These are phyloP conservation scores for Tulasnella sp. DNA, from an alignment of 768 basidiomycete genomes.

Conservation along the genomic window DNA sequence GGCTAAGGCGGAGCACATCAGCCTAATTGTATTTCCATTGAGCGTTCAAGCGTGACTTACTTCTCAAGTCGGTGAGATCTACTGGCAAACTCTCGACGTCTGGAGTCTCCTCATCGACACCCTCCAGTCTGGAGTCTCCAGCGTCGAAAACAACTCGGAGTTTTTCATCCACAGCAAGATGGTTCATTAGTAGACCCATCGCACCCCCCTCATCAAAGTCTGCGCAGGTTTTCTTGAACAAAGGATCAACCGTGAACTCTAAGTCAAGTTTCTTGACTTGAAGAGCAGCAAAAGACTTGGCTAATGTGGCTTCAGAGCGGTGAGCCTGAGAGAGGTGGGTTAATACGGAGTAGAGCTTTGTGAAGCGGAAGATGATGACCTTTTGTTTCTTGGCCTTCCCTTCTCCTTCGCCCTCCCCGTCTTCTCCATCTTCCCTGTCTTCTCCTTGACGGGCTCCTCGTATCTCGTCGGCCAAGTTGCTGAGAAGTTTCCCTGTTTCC, in stretches of 20 bases:
- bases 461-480: slow-evolving; percentile 67
- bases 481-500: slow-evolving; percentile 89
- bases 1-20: slow-evolving; percentile 28
- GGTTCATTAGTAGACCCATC: slow-evolving; percentile 92
- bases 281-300: slow-evolving; percentile 69
- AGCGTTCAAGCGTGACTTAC: slow-evolving; percentile 30
- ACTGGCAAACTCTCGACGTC: slow-evolving; percentile 48
- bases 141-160: slow-evolving; percentile 94
- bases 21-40: neutral
- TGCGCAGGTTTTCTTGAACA: slow-evolving; percentile 95
- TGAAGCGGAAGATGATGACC: slow-evolving; percentile 17
- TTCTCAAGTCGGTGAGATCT: slow-evolving; percentile 49
- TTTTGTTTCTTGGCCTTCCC: slow-evolving; percentile 47
- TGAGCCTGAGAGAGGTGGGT: slow-evolving; percentile 28
- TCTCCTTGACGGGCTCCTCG: slow-evolving; percentile 36
- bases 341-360: neutral
- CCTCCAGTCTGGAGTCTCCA: slow-evolving; percentile 68
- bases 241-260: slow-evolving; percentile 91
- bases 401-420: slow-evolving; percentile 41
- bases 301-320: slow-evolving; percentile 74
- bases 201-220: slow-evolving; percentile 99
- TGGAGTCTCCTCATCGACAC: slow-evolving; percentile 50
- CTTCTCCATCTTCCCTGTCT: slow-evolving; percentile 49
- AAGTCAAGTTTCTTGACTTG: slow-evolving; percentile 88
- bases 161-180: slow-evolving; percentile 72